Base-by-base conservation (phyloP, 352 stramenopile genomes). In the Phytophthora tentaculata region DNA sequence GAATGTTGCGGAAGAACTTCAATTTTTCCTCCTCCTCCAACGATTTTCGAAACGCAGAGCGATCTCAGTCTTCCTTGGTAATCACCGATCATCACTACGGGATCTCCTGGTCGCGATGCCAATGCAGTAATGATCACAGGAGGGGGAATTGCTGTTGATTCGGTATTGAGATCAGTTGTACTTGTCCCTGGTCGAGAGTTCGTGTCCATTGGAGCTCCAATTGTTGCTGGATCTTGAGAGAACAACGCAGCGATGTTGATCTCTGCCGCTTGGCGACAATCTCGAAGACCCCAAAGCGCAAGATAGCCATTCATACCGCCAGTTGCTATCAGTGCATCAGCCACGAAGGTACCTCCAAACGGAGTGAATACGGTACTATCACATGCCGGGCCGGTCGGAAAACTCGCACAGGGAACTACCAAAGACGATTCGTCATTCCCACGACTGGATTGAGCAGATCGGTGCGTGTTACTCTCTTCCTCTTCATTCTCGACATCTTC, bases 1-100 rank as follows among this genome's bases (percentile, higher is more conserved):
- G 78, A 86, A 56, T 92, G 84, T 9, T 92, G 69, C 9, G 85
- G 83, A n/a, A 91, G 16, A 50, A 90, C 61, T 49, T 95, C 84
- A 9, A 92, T 50, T 12, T 71, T 63, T 5, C 78, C 74, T 17
- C 52, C 75, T 28, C 76, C 72, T 0, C 79, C 77, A 17, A 90
- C 73, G 24, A 82, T 20, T 52, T 90, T 92, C 26, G 80, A 55
- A 2, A 84, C 68, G 24, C 83, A 89, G 0, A 93, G 39, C 0
- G 72, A 79, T n/a, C 86, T 81, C 19, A 95, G 54, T 8, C 79
- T 80, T 32, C 86, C 86, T 2, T 41, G 69, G n/a, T 80, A 65
- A 48, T 95, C 86, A 5, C 84, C 86, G 0, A 91, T 50, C 16
- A 92, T 68, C 9, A 93, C 64, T 10, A 95, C 26, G 1, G 86